Evolutionary conservation across 75 land plant species (phyloP).

Genomic region (Larix kaempferi): DNA sequence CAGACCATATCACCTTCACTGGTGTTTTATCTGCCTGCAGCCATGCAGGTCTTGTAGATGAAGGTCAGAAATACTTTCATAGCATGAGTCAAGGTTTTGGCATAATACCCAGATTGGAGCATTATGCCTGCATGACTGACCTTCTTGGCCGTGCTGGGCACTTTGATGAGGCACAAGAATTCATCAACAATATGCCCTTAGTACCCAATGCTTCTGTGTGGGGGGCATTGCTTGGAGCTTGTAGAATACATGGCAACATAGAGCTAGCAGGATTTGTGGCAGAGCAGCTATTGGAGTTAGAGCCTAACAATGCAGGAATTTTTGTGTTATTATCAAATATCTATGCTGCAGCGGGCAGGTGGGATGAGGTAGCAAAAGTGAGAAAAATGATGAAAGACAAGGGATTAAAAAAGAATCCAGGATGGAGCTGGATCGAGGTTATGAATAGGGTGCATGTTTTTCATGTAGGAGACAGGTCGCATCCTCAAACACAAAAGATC

Average conservation of each 20-base stretch:
- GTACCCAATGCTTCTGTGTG: slow-evolving; percentile 9
- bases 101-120: slow-evolving; percentile 14
- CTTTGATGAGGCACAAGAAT: slow-evolving; percentile 9
- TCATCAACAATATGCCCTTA: slow-evolving; percentile 14
- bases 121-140: slow-evolving; percentile 20
- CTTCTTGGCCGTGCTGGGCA: slow-evolving; percentile 15
- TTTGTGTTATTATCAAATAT: slow-evolving; percentile 14
- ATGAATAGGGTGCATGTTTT: slow-evolving; percentile 16
- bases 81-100: slow-evolving; percentile 1
- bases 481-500: background rate
- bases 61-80: slow-evolving; percentile 11
- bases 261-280: slow-evolving; percentile 19
- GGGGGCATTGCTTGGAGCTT: slow-evolving; percentile 16
- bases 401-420: slow-evolving; percentile 19
- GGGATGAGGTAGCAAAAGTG: slow-evolving; percentile 25
- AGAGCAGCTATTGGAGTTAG: slow-evolving; percentile 4
- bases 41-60: slow-evolving; percentile 14
- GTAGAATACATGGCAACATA: background rate
- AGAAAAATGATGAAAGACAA: slow-evolving; percentile 14
- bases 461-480: slow-evolving; percentile 13
- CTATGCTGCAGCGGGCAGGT: slow-evolving; percentile 22
- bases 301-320: slow-evolving; percentile 8
- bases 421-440: slow-evolving; percentile 20
- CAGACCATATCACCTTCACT: slow-evolving; percentile 13
- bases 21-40: slow-evolving; percentile 11